These are phyloP conservation scores for Venturia pyrina DNA, from an alignment of 2,329 filamentous ascomycete species.

Conservation along the genomic window DNA sequence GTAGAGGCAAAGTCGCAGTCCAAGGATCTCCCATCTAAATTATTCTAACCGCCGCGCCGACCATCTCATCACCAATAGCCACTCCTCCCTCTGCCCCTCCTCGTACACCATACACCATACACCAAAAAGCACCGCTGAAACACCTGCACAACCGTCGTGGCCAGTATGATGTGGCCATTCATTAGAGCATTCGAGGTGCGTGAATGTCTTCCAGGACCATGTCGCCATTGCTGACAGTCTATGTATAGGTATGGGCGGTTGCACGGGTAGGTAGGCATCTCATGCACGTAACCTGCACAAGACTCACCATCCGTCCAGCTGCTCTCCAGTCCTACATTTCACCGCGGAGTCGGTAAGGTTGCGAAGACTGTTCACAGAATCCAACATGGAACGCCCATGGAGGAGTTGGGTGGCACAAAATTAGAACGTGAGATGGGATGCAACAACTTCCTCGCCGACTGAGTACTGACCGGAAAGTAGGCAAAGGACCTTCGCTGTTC, in stretches of 20 bases:
- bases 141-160: not conserved
- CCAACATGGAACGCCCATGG: conserved; percentile 37
- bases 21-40: conserved; percentile 1
- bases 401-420: conserved; percentile 39
- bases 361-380: conserved; percentile 37
- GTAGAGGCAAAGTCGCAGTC: not conserved
- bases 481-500: conserved; percentile 30
- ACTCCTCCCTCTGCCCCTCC: not conserved
- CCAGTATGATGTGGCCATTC: conserved; percentile 8
- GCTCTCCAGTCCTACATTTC: conserved; percentile 44
- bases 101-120: not conserved
- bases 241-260: conserved; percentile 28
- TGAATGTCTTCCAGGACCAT: not conserved
- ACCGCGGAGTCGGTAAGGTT: conserved; percentile 40
- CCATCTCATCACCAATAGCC: not conserved
- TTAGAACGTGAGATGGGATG: conserved; percentile 27
- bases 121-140: not conserved
- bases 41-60: not conserved
- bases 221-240: conserved; percentile 2
- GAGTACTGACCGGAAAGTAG: conserved; percentile 10
- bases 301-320: conserved; percentile 19
- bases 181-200: conserved; percentile 10
- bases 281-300: not conserved
- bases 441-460: not conserved
- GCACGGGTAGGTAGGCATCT: conserved; percentile 21